Percentiles rank a stretch among this genome's conserved stretches.
Evolutionary conservation across 805 yeast species (phyloP).

Genomic region (Cyberlindnera petersonii): DNA sequence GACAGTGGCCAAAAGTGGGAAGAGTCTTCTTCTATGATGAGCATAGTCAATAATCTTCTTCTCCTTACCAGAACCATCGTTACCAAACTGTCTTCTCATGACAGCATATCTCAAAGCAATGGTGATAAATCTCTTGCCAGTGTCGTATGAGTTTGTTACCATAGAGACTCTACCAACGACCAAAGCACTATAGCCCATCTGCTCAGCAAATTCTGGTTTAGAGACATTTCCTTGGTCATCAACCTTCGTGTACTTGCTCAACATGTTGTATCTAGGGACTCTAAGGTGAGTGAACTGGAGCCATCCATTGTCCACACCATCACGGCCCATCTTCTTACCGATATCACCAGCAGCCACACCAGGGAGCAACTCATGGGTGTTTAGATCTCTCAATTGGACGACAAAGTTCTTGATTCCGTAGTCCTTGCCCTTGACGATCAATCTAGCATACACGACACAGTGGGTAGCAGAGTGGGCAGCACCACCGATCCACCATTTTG

Average conservation of each 20-base stretch:
- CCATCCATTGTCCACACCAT: conserved; percentile 97
- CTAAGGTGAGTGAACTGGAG: conserved; percentile 82
- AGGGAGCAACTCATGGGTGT: conserved; percentile 63
- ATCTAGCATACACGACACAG: conserved; percentile 78
- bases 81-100: conserved; percentile 80
- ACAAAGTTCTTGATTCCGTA: conserved; percentile 91
- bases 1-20: conserved; percentile 75
- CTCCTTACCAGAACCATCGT: conserved; percentile 38
- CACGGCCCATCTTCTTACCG: conserved; percentile 94
- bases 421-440: conserved; percentile 77
- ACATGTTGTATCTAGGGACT: conserved; percentile 80
- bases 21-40: conserved; percentile 78
- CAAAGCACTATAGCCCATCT: conserved; percentile 82
- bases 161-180: conserved; percentile 85
- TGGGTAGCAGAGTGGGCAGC: conserved; percentile 95
- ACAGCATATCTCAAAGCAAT: conserved; percentile 86
- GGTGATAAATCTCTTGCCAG: conserved; percentile 72
- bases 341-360: conserved; percentile 88
- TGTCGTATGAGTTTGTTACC: conserved; percentile 82
- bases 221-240: conserved; percentile 62
- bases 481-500: conserved; percentile 99
- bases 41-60: conserved; percentile 33
- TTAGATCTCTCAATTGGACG: conserved; percentile 78
- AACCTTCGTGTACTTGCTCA: conserved; percentile 73
- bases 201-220: conserved; percentile 69